Conservation (phyloP, 78 protist species). For the Dictyostelium citrinum region DNA sequence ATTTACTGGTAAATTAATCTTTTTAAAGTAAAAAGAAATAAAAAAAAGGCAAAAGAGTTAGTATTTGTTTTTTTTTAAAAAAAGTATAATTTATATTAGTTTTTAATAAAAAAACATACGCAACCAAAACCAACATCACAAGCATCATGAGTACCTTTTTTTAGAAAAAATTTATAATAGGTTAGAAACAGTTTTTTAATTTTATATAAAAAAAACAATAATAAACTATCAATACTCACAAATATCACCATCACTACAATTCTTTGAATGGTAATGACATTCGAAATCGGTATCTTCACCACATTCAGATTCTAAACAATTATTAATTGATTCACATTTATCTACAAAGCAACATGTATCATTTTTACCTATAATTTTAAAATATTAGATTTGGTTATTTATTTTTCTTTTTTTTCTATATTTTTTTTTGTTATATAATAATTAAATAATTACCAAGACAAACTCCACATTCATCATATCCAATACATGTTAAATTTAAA, state of each 20-base stretch:
- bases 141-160: not conserved
- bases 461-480: not conserved
- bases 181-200: not conserved
- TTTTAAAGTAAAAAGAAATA: not conserved
- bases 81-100: no score
- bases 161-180: not conserved
- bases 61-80: no score
- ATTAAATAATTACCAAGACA: not conserved
- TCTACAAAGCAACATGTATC: not conserved
- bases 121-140: conserved; percentile 23
- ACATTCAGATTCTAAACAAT: not conserved
- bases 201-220: not conserved
- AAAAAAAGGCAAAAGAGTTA: no score
- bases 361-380: not conserved
- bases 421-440: not conserved
- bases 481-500: not conserved
- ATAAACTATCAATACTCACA: no score
- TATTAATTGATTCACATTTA: not conserved
- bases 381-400: not conserved
- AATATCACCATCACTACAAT: not conserved
- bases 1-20: not conserved
- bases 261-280: not conserved
- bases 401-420: not conserved
- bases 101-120: not conserved
- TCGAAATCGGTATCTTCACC: not conserved